Evolutionary conservation across 2,329 filamentous ascomycete species (phyloP).

Genomic region (Penicillium capsulatum): DNA sequence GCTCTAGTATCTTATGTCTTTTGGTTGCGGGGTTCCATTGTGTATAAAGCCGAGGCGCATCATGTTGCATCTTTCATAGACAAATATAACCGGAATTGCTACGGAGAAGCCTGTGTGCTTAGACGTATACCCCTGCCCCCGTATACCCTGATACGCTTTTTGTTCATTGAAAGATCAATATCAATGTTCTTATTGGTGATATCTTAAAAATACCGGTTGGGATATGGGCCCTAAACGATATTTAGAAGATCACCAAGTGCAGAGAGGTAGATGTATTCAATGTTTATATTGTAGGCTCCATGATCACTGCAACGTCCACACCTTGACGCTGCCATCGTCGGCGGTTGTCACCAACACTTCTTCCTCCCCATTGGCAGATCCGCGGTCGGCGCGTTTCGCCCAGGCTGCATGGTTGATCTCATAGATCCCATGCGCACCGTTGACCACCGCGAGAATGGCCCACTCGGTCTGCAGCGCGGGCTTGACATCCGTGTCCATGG

Average conservation of each 20-base stretch:
- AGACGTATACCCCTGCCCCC: conserved; percentile 2
- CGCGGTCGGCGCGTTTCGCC: conserved; percentile 70
- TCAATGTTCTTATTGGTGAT: no score
- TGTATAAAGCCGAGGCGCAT: conserved; percentile 2
- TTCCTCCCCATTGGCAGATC: conserved; percentile 50
- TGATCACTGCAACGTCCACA: conserved; percentile 61
- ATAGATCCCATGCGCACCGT: conserved; percentile 81
- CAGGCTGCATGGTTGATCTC: conserved; percentile 91
- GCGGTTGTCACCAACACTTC: conserved; percentile 86
- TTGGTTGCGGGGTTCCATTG: conserved; percentile 1
- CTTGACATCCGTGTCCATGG: conserved; percentile 28
- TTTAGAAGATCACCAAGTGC: no score
- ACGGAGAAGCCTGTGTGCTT: conserved; percentile 7
- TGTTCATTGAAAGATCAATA: no score
- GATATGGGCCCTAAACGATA: no score
- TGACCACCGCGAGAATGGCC: conserved; percentile 64
- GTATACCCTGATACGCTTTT: conserved; percentile 4
- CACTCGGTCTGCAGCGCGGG: conserved; percentile 53
- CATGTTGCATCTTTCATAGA: no score
- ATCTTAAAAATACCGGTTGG: no score
- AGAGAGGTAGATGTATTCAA: no score
- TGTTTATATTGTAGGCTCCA: no score
- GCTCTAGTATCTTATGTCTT: conserved; percentile 1
- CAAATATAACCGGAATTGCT: no score
- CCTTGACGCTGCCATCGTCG: conserved; percentile 81